Evolutionary conservation across 148 eudicot species (phyloP), one percentile per base, ranked within the genome.

Genomic region (Arbutus unedo): DNA sequence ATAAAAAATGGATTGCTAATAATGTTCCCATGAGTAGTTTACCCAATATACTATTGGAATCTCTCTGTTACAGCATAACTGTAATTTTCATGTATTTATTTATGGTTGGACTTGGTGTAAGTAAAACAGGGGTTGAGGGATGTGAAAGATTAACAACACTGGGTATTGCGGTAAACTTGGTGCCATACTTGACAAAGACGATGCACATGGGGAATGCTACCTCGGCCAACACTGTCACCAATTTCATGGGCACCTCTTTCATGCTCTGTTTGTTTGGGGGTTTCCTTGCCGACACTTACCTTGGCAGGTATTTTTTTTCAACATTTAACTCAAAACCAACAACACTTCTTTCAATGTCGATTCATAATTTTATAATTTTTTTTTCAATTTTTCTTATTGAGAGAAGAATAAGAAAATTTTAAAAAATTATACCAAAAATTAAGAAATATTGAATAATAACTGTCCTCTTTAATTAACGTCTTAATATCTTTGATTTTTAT

Each of bases 181-280:
- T 95, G 81, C 93, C 98, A 0, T 95, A 95, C 81, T 81, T 95
- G 84, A 95, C 98, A 0, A 93, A 88, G 0, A 93, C 96, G 3
- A 96, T 96, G 98, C 98, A 96, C 85, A 84, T 94, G 85, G 96
- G 98, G 8, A 93, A 88, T 88, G 96, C 98, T 8, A 82, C 55
- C 59, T 88, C 98, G 0, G 98, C 98, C 60, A 96, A 96, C 82
- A 89, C 91, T 0, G 98, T 94, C 62, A 96, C 98, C 54, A 95
- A 95, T 66, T 95, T 95, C 87, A 84, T 95, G 31, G 98, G 98
- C 15, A 95, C 98, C 48, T 96, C 98, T 48, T 96, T 94, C 87
- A 91, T 96, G 95, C 91, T 96, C 31, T 91, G 92, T 80, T 87
- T 96, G 70, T 90, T 96, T 38, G 98, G 98, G 15, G 98, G 98